phyloP scores from a whole-genome alignment of 2,329 filamentous ascomycete species.

The Phialocephala sp. region DNA sequence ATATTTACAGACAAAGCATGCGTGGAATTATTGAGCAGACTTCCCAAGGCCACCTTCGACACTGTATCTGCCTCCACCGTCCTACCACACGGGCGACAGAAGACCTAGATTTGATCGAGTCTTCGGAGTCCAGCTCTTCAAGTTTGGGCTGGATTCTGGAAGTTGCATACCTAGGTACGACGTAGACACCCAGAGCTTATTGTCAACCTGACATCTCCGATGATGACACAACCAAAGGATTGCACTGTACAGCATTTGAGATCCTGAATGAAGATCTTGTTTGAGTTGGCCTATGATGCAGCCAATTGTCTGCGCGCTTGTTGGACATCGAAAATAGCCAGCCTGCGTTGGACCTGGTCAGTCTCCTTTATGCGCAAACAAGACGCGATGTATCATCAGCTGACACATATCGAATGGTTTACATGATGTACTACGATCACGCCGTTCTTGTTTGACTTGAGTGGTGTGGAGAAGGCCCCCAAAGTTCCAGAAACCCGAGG shows the following conservation, averaged over 20 bases:
- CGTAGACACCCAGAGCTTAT: background rate
- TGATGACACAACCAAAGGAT: background rate
- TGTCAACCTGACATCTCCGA: background rate
- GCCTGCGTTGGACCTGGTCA: background rate
- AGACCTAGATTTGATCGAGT: background rate
- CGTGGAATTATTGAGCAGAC: background rate
- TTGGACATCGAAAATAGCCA: background rate
- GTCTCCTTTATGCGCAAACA: background rate
- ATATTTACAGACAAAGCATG: background rate
- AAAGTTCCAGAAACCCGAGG: constrained; percentile 21
- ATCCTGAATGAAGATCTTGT: background rate
- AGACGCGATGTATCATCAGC: background rate
- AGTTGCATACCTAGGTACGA: background rate
- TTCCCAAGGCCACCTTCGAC: background rate
- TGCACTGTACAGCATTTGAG: background rate
- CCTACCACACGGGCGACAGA: background rate
- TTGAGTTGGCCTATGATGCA: background rate
- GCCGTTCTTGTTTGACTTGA: background rate
- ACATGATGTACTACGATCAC: background rate
- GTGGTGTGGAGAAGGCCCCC: background rate
- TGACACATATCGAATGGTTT: constrained; percentile 1
- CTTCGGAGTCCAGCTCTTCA: background rate
- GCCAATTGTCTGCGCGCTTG: background rate
- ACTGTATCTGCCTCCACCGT: background rate
- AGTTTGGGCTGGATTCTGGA: background rate